Conservation (phyloP, 805 yeast species). For the Cyberlindnera xylosilytica region DNA sequence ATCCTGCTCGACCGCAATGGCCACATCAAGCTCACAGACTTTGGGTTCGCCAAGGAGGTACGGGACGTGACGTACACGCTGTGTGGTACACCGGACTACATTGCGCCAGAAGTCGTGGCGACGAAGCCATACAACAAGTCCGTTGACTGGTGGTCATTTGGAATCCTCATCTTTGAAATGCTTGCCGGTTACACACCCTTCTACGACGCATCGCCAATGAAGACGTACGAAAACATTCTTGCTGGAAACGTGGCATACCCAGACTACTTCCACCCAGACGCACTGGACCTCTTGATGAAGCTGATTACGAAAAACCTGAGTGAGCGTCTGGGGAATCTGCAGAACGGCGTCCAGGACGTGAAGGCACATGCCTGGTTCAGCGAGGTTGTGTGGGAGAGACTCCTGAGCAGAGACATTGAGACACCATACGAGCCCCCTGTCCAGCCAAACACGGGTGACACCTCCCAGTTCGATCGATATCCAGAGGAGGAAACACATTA, state of each 20-base stretch:
- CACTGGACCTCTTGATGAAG: slow-evolving; percentile 64
- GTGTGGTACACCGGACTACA: slow-evolving; percentile 95
- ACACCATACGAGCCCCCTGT: slow-evolving; percentile 85
- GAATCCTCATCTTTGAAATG: slow-evolving; percentile 91
- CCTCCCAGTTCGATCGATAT: slow-evolving; percentile 76
- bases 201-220: slow-evolving; percentile 89
- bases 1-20: slow-evolving; percentile 85
- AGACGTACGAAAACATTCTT: slow-evolving; percentile 88
- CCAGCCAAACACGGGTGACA: slow-evolving; percentile 85
- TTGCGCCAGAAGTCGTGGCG: slow-evolving; percentile 94
- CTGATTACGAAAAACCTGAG: slow-evolving; percentile 84
- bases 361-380: slow-evolving; percentile 87
- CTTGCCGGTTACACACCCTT: slow-evolving; percentile 93
- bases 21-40: slow-evolving; percentile 88
- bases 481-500: slow-evolving; percentile 87
- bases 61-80: slow-evolving; percentile 89
- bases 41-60: slow-evolving; percentile 93
- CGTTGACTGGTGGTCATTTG: slow-evolving; percentile 98
- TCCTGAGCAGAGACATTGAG: slow-evolving; percentile 81
- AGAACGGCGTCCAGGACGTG: slow-evolving; percentile 81
- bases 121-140: slow-evolving; percentile 93
- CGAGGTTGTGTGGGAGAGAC: slow-evolving; percentile 91
- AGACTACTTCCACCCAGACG: slow-evolving; percentile 71
- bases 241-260: slow-evolving; percentile 80
- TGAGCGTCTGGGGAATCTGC: slow-evolving; percentile 79